These are phyloP conservation scores for Pseudocercospora ulei DNA, from an alignment of 2,329 filamentous ascomycete species.

Conservation along the genomic window DNA sequence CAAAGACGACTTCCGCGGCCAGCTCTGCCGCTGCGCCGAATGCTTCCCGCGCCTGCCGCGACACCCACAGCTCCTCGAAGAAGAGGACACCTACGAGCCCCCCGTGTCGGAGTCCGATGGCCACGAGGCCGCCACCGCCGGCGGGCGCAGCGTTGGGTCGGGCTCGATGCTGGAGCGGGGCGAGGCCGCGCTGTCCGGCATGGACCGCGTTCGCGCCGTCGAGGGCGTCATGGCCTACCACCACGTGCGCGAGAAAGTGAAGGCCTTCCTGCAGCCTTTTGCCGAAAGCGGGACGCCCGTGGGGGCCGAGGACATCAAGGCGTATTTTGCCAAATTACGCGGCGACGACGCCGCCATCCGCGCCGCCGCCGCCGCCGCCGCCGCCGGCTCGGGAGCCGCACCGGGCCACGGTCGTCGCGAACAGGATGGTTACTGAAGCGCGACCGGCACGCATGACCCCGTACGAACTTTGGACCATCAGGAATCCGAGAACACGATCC, in stretches of 20 bases:
- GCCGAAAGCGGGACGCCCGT: constrained; percentile 83
- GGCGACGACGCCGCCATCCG: constrained; percentile 59
- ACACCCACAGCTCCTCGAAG: constrained; percentile 76
- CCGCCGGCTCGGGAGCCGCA: constrained; percentile 18
- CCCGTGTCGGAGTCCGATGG: constrained; percentile 58
- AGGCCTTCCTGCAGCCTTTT: constrained; percentile 85
- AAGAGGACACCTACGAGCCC: constrained; percentile 89
- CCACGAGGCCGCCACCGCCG: constrained; percentile 41
- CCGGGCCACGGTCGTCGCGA: constrained; percentile 32
- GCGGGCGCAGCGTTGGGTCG: constrained; percentile 52
- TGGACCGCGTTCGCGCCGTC: constrained; percentile 87
- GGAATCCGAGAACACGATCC: too few relatives aligned
- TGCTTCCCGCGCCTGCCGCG: constrained; percentile 65
- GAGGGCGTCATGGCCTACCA: constrained; percentile 97
- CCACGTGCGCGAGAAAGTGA: constrained; percentile 89
- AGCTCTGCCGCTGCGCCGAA: constrained; percentile 69
- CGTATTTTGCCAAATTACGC: constrained; percentile 85
- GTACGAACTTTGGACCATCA: too few relatives aligned
- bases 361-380: constrained; percentile 29
- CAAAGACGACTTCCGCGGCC: constrained; percentile 64
- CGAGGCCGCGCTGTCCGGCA: constrained; percentile 80
- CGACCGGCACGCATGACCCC: too few relatives aligned
- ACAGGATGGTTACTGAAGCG: constrained; percentile 37
- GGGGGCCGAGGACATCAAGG: constrained; percentile 89
- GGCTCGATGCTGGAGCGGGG: constrained; percentile 81